Evolutionary conservation across 305 asterid species (phyloP).

Genomic region (Solanum hybrid): DNA sequence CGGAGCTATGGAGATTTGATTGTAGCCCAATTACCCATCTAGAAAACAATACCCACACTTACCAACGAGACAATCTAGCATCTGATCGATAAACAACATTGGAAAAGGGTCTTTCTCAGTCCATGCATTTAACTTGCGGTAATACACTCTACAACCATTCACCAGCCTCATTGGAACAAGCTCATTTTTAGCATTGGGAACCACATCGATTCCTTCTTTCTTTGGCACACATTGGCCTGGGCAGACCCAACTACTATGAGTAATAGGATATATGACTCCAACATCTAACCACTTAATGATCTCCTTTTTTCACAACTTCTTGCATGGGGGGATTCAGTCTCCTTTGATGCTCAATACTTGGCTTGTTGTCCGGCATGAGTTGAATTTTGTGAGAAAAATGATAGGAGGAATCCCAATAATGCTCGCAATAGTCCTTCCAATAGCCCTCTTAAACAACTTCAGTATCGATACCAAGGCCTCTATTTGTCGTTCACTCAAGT

Average conservation of each 20-base stretch:
- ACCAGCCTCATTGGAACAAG: neutral
- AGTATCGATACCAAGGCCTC: neutral
- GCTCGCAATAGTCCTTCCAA: neutral
- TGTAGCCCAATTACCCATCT: neutral
- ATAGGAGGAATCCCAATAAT: neutral
- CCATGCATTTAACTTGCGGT: neutral
- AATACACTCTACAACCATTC: neutral
- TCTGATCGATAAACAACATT: neutral
- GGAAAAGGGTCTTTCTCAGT: neutral
- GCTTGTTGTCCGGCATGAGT: neutral
- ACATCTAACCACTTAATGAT: neutral
- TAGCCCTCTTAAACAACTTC: neutral
- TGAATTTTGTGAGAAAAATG: neutral
- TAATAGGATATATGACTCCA: neutral
- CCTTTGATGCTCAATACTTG: neutral
- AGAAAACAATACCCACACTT: neutral
- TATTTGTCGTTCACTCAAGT: neutral
- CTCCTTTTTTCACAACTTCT: neutral
- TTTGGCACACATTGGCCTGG: neutral
- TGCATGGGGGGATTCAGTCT: neutral
- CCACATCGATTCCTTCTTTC: neutral
- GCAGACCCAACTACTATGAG: neutral
- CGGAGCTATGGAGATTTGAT: too few relatives aligned
- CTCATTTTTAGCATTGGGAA: neutral
- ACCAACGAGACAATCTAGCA: neutral